Conservation (phyloP, 495 filamentous ascomycete species). For the Staphylotrichum tortipilum region DNA sequence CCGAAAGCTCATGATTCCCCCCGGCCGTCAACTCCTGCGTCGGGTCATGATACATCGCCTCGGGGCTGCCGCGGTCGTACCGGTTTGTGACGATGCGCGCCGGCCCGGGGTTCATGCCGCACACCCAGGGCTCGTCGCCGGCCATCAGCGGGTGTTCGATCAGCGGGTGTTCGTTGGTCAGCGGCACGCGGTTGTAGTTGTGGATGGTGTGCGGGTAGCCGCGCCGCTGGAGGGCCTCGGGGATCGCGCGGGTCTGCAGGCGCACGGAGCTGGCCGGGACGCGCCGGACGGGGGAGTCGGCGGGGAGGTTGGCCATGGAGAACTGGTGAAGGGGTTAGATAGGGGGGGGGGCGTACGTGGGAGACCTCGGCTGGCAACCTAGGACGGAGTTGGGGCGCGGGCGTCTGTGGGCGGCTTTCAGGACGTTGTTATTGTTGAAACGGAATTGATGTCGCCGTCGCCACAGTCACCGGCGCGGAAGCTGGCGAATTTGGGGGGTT, state of each 20-base stretch:
- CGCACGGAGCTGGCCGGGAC: neutral
- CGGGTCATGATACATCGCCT: neutral
- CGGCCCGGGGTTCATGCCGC: neutral
- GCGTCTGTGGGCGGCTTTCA: no score
- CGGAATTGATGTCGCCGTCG: no score
- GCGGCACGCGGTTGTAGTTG: neutral
- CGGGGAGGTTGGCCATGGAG: neutral
- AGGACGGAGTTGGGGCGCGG: neutral
- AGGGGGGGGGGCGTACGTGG: no score
- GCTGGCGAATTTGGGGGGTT: no score
- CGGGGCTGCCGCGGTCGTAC: neutral
- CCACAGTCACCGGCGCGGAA: no score
- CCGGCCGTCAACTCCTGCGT: neutral
- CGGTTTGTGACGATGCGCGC: neutral
- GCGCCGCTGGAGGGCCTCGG: neutral
- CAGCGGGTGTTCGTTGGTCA: neutral
- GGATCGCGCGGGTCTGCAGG: neutral
- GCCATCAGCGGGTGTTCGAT: neutral
- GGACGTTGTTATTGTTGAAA: no score
- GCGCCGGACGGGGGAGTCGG: neutral
- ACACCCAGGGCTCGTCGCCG: neutral
- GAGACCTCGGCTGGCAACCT: neutral
- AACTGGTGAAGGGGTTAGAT: neutral
- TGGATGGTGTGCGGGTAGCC: neutral
- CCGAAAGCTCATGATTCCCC: neutral